phyloP scores from a whole-genome alignment of 768 basidiomycete species.

The Naganishia friedmannii region DNA sequence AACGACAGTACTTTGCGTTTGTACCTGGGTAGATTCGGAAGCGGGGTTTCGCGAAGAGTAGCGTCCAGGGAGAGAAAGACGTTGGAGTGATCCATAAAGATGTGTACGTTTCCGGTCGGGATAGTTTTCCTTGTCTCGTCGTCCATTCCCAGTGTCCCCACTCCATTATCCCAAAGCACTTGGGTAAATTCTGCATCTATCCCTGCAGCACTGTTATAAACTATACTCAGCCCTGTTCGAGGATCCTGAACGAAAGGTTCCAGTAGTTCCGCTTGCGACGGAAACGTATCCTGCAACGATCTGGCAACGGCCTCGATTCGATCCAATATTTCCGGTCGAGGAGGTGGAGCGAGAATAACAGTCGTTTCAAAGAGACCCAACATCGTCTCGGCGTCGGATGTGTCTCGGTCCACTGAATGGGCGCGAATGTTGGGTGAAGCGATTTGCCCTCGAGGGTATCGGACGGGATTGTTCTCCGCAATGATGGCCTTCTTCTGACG shows the following conservation, averaged over 20 bases:
- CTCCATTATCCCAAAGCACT: constrained; percentile 48
- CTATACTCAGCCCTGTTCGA: not conserved
- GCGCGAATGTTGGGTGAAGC: not conserved
- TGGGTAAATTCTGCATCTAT: constrained; percentile 27
- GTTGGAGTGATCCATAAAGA: constrained; percentile 23
- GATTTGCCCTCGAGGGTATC: constrained; percentile 26
- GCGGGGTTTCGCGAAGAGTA: constrained; percentile 23
- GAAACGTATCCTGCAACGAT: constrained; percentile 31
- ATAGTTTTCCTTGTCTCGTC: constrained; percentile 17
- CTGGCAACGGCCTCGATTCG: constrained; percentile 8
- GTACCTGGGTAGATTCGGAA: constrained; percentile 37
- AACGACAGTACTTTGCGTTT: constrained; percentile 45
- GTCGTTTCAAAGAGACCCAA: not conserved
- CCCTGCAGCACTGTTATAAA: not conserved
- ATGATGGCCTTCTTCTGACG: constrained; percentile 3
- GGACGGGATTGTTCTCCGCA: constrained; percentile 19
- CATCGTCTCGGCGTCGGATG: not conserved
- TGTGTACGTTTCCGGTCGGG: constrained; percentile 21
- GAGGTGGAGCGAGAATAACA: constrained; percentile 2
- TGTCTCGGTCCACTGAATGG: not conserved
- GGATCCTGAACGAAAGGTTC: constrained; percentile 32
- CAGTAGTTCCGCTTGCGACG: constrained; percentile 34
- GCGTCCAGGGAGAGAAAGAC: constrained; percentile 20
- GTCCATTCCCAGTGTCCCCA: constrained; percentile 36
- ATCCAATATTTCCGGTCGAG: constrained; percentile 13